Percentiles rank a stretch among this genome's conserved stretches.
Evolutionary conservation across 2,329 filamentous ascomycete species (phyloP).

Genomic region (Colletotrichum camelliae): DNA sequence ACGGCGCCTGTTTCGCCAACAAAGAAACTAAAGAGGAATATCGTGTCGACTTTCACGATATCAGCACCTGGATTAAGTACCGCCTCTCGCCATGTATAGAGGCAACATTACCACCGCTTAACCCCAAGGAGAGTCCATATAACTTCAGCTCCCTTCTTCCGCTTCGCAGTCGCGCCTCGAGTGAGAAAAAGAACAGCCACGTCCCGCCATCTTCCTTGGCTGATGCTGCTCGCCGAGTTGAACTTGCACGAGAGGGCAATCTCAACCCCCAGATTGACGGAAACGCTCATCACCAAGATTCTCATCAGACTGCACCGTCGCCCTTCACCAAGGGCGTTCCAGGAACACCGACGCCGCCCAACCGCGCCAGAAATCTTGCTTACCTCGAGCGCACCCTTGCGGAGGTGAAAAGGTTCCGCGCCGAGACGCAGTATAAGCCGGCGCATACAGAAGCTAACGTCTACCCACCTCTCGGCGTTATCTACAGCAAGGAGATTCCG

Average conservation of each 20-base stretch:
- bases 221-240: constrained; percentile 32
- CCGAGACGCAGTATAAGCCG: constrained; percentile 69
- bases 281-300: constrained; percentile 25
- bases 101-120: constrained; percentile 66
- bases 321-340: constrained; percentile 28
- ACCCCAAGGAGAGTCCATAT: constrained; percentile 39
- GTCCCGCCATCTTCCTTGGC: constrained; percentile 22
- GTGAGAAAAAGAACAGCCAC: constrained; percentile 34
- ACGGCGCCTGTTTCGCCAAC: constrained; percentile 88
- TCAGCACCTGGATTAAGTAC: constrained; percentile 80
- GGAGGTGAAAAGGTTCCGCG: constrained; percentile 76
- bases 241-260: constrained; percentile 38
- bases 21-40: constrained; percentile 81
- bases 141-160: constrained; percentile 53
- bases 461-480: constrained; percentile 82
- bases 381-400: constrained; percentile 80
- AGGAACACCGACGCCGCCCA: constrained; percentile 50
- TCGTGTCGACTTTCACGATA: constrained; percentile 82
- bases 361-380: constrained; percentile 49
- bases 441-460: constrained; percentile 66
- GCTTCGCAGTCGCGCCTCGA: constrained; percentile 48
- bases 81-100: constrained; percentile 78
- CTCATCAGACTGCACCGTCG: constrained; percentile 12
- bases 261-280: constrained; percentile 54
- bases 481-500: constrained; percentile 87